Conservation (phyloP, 2,329 filamentous ascomycete species). For the Aspergillus sp. region DNA sequence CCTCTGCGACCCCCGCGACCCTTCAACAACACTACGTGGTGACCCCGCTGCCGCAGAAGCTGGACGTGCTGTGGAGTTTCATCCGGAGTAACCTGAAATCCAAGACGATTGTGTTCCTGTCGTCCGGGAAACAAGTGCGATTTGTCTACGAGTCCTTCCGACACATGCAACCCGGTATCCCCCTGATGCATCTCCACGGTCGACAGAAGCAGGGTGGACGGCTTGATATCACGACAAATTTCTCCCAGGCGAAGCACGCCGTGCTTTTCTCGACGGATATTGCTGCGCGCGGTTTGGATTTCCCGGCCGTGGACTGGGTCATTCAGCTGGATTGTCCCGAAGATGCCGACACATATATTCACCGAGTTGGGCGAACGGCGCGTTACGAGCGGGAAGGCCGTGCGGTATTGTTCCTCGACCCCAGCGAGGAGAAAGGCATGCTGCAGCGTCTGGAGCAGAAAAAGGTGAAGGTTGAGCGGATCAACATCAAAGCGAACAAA, state of each 20-base stretch:
- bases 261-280: slow-evolving; percentile 96
- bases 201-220: slow-evolving; percentile 89
- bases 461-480: slow-evolving; percentile 82
- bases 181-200: slow-evolving; percentile 87
- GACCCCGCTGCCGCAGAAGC: slow-evolving; percentile 80
- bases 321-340: slow-evolving; percentile 98
- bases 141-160: slow-evolving; percentile 94
- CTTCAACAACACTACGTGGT: slow-evolving; percentile 91
- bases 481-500: slow-evolving; percentile 86
- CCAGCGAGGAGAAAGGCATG: slow-evolving; percentile 92
- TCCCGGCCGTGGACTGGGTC: slow-evolving; percentile 96
- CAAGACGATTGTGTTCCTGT: slow-evolving; percentile 94
- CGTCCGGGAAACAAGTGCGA: slow-evolving; percentile 91
- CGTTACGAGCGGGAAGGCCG: slow-evolving; percentile 84
- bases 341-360: slow-evolving; percentile 96
- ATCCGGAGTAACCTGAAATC: slow-evolving; percentile 86
- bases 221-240: slow-evolving; percentile 81
- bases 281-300: slow-evolving; percentile 89
- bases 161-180: slow-evolving; percentile 90
- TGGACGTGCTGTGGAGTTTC: slow-evolving; percentile 91
- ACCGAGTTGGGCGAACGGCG: slow-evolving; percentile 92
- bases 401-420: slow-evolving; percentile 87
- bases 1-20: slow-evolving; percentile 74
- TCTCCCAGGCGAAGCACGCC: slow-evolving; percentile 74
- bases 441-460: slow-evolving; percentile 79